Conservation (phyloP, 345 rosid species). For the Adansonia digitata region DNA sequence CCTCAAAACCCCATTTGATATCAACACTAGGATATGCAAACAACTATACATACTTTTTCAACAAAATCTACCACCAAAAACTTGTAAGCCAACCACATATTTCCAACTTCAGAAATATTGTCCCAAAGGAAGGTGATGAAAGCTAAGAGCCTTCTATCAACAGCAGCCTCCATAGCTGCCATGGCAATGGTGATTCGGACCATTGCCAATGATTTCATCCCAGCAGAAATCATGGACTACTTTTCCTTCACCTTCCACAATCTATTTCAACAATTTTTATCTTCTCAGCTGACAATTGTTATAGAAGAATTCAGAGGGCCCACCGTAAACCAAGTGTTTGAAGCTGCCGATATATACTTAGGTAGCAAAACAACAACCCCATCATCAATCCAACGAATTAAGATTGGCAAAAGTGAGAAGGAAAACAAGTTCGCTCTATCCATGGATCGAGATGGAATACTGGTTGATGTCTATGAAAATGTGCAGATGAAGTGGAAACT, state of each 20-base stretch:
- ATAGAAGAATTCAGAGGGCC: conserved; percentile 23
- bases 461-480: conserved; percentile 15
- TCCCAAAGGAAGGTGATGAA: neutral
- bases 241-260: neutral
- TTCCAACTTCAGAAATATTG: neutral
- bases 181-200: conserved; percentile 9
- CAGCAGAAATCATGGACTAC: neutral
- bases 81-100: neutral
- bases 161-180: conserved; percentile 9
- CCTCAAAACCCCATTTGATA: neutral
- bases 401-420: conserved; percentile 14
- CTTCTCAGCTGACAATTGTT: conserved; percentile 21
- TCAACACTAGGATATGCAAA: neutral
- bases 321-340: conserved; percentile 18
- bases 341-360: conserved; percentile 15
- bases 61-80: neutral
- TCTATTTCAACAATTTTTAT: neutral
- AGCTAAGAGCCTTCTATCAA: neutral
- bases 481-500: conserved; percentile 18
- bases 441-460: conserved; percentile 21
- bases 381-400: conserved; percentile 4
- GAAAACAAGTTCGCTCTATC: conserved; percentile 6
- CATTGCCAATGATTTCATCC: conserved; percentile 13
- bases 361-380: neutral
- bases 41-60: neutral